Evolutionary conservation across 495 filamentous ascomycete species (phyloP).

Genomic region (Penicillium paxilli): DNA sequence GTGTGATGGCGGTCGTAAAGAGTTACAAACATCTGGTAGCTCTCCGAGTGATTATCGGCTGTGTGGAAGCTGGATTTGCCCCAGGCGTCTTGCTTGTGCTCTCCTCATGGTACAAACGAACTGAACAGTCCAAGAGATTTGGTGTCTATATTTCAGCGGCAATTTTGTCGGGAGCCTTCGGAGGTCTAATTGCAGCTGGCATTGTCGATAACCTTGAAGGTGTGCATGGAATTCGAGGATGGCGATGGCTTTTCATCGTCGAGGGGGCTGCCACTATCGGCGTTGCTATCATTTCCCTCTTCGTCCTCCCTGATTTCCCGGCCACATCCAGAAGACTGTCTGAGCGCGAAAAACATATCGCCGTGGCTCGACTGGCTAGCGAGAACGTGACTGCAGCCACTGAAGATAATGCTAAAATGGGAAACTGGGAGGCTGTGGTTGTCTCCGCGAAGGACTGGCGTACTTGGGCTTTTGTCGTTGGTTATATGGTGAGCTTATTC

Average conservation of each 20-base stretch:
- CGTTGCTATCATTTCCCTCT: conserved; percentile 21
- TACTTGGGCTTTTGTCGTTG: conserved; percentile 28
- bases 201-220: conserved; percentile 31
- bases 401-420: conserved; percentile 13
- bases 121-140: conserved; percentile 51
- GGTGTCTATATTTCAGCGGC: conserved; percentile 51
- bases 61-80: conserved; percentile 44
- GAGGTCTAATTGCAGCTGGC: conserved; percentile 48
- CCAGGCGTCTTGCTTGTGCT: conserved; percentile 48
- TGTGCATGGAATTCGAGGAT: conserved; percentile 56
- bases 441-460: conserved; percentile 15
- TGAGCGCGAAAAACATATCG: conserved; percentile 21
- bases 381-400: conserved; percentile 22
- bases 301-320: conserved; percentile 34
- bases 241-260: conserved; percentile 74
- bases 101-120: conserved; percentile 52
- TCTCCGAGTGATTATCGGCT: conserved; percentile 34
- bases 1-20: conserved; percentile 44
- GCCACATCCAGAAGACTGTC: conserved; percentile 25
- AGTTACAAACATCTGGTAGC: conserved; percentile 43
- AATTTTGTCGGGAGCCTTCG: conserved; percentile 50
- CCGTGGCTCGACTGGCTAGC: conserved; percentile 17
- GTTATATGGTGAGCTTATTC: conserved; percentile 28
- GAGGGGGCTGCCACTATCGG: conserved; percentile 59
- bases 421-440: conserved; percentile 14